phyloP scores from a whole-genome alignment of 805 yeast genomes.

The Metschnikowia gelsemii region DNA sequence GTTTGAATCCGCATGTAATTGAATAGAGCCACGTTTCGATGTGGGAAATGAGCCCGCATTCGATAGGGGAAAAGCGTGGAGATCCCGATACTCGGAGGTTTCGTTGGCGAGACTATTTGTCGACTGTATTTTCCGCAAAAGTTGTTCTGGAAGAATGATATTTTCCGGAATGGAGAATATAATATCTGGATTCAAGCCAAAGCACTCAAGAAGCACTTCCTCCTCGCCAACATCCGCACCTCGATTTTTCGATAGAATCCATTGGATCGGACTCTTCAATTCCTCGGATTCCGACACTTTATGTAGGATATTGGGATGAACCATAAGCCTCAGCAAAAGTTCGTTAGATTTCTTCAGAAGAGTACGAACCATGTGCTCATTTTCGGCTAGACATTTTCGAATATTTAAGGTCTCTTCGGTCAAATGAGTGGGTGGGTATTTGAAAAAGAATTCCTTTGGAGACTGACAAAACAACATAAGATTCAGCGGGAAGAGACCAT shows the following conservation, averaged over 20 bases:
- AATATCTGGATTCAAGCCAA: slow-evolving; percentile 22
- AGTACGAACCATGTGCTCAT: neutral
- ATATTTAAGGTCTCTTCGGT: slow-evolving; percentile 15
- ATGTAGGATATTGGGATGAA: slow-evolving; percentile 49
- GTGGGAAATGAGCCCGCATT: neutral
- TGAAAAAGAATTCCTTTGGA: slow-evolving; percentile 38
- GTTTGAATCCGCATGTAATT: neutral
- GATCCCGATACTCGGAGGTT: neutral
- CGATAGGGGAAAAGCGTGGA: neutral
- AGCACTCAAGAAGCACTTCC: slow-evolving; percentile 23
- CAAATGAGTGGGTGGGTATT: slow-evolving; percentile 19
- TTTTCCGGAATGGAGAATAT: slow-evolving; percentile 18
- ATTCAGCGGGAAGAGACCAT: slow-evolving; percentile 58
- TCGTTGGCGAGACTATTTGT: slow-evolving; percentile 3
- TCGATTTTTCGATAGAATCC: slow-evolving; percentile 20
- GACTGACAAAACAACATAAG: slow-evolving; percentile 41
- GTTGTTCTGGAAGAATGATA: slow-evolving; percentile 6
- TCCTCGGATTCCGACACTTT: slow-evolving; percentile 27
- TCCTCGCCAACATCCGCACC: slow-evolving; percentile 19
- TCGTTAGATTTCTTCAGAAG: neutral
- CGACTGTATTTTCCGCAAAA: slow-evolving; percentile 9
- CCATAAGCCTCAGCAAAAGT: slow-evolving; percentile 27
- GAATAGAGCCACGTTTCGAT: slow-evolving; percentile 7
- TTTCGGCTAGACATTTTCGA: neutral
- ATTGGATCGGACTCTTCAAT: slow-evolving; percentile 20